Conservation (phyloP, 768 basidiomycete species). For the Mycena latifolia region DNA sequence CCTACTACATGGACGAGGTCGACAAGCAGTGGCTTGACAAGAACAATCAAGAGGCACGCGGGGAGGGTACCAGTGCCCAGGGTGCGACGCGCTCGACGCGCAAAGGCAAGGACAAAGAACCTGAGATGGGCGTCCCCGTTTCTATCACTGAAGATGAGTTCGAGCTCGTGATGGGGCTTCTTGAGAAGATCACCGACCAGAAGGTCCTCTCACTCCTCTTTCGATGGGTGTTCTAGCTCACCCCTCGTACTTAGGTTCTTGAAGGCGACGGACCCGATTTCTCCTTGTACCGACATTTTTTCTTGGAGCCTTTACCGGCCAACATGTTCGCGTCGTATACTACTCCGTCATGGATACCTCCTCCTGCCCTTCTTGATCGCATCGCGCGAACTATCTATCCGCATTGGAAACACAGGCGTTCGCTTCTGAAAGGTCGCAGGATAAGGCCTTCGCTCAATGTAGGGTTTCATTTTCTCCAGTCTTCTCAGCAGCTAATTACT, state of each 20-base stretch:
- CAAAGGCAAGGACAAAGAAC: constrained; percentile 89
- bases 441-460: constrained; percentile 94
- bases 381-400: constrained; percentile 84
- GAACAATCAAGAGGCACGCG: constrained; percentile 88
- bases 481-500: constrained; percentile 13
- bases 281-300: constrained; percentile 80
- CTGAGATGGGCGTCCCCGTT: constrained; percentile 73
- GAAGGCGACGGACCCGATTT: constrained; percentile 80
- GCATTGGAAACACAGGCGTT: constrained; percentile 90
- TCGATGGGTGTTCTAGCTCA: constrained; percentile 45
- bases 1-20: constrained; percentile 96
- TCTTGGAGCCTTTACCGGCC: constrained; percentile 64
- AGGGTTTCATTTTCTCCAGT: constrained; percentile 43
- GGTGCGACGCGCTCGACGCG: constrained; percentile 66
- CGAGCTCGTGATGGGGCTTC: constrained; percentile 94
- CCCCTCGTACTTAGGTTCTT: constrained; percentile 56
- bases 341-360: constrained; percentile 78
- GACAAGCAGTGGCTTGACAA: constrained; percentile 96
- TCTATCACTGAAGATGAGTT: constrained; percentile 91
- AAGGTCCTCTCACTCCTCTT: constrained; percentile 89
- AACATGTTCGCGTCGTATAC: constrained; percentile 77
- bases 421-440: constrained; percentile 82
- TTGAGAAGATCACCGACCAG: constrained; percentile 93
- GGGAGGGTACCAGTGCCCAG: constrained; percentile 87
- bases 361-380: constrained; percentile 70